Evolutionary conservation across 2,329 filamentous ascomycete genomes (phyloP).

Genomic region (Aspergillus sp.): DNA sequence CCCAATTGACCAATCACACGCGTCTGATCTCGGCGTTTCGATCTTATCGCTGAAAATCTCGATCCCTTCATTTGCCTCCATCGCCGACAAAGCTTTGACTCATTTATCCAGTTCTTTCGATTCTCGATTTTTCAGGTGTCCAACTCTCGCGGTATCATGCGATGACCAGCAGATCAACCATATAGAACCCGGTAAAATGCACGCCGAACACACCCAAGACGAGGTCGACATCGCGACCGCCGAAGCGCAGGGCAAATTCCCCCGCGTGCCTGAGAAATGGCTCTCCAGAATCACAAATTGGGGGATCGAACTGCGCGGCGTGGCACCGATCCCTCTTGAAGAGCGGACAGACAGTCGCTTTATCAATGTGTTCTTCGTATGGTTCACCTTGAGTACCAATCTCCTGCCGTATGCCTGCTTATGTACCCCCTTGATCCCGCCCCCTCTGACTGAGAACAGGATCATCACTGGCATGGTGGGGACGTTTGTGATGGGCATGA

Average conservation of each 20-base stretch:
- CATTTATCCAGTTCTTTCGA: background rate
- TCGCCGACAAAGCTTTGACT: background rate
- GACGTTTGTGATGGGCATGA: constrained; percentile 12
- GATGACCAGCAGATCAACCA: background rate
- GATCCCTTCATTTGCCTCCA: background rate
- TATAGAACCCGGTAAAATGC: background rate
- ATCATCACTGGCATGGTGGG: constrained; percentile 20
- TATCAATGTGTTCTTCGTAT: constrained; percentile 21
- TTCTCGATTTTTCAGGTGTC: no score
- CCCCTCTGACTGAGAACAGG: background rate
- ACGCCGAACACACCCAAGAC: background rate
- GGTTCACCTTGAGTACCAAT: constrained; percentile 18
- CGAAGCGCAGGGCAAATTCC: constrained; percentile 2
- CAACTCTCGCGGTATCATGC: no score
- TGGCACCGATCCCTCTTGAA: constrained; percentile 13
- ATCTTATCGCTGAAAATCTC: background rate
- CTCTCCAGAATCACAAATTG: constrained; percentile 10
- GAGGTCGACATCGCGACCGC: background rate
- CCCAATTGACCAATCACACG: background rate
- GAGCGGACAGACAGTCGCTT: constrained; percentile 13
- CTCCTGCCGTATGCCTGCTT: constrained; percentile 10
- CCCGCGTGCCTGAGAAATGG: constrained; percentile 10
- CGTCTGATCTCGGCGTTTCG: background rate
- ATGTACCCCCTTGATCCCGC: background rate
- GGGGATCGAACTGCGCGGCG: constrained; percentile 16